These are phyloP conservation scores for Botryosphaeria dothidea DNA, from an alignment of 2,329 filamentous ascomycete genomes.

Conservation along the genomic window DNA sequence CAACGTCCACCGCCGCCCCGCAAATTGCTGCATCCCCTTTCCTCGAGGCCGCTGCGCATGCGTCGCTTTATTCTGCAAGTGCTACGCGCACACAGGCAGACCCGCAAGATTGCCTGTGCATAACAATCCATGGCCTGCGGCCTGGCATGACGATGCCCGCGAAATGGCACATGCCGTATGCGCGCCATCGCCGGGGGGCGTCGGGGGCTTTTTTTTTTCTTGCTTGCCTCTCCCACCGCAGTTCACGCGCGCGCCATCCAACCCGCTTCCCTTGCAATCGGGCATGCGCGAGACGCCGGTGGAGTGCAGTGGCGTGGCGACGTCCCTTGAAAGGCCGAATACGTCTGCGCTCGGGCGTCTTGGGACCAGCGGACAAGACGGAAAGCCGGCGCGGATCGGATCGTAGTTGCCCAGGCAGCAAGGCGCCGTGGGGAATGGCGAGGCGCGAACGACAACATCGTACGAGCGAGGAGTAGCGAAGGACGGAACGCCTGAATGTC, in stretches of 20 bases:
- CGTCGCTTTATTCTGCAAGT: background rate
- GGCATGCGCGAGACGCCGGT: background rate
- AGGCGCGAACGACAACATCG: background rate
- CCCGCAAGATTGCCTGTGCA: constrained; percentile 9
- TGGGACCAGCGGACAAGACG: background rate
- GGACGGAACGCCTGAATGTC: constrained; percentile 1
- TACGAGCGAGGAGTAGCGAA: background rate
- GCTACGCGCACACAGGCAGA: background rate
- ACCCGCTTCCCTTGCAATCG: background rate
- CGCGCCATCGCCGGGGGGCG: constrained; percentile 14
- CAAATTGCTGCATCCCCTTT: background rate
- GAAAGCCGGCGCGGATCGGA: background rate
- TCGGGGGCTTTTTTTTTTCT: background rate
- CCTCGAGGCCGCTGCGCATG: background rate
- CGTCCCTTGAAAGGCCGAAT: background rate
- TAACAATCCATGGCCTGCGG: constrained; percentile 6
- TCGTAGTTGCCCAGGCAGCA: constrained; percentile 7
- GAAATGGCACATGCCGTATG: constrained; percentile 7
- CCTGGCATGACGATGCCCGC: background rate
- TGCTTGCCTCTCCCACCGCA: background rate
- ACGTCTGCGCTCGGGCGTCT: background rate
- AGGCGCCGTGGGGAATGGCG: background rate
- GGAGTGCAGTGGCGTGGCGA: background rate
- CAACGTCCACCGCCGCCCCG: background rate
- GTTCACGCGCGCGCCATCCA: background rate